Base-by-base conservation (phyloP, 2,329 filamentous ascomycete species). In the Aspergillus bombycis region DNA sequence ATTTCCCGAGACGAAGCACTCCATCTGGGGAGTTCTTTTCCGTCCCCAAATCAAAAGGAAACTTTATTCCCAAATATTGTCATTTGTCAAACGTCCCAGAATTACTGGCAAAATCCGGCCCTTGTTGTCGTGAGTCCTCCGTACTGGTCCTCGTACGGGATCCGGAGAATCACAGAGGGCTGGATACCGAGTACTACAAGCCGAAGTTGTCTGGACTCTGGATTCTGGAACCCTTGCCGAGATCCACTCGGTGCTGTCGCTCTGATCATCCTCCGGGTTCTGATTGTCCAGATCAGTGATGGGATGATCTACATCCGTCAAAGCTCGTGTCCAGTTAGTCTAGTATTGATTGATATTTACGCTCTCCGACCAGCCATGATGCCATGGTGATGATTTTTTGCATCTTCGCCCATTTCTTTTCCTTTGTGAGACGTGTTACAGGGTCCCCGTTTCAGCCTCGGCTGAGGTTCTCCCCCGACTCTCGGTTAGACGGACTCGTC, bases 301-400 rank as follows among this genome's bases (percentile, higher is more conserved):
- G 30, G 30, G 28, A 32, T 32, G 60, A 62, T 62, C 60, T 45
- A 38, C 60, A 50, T 36, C 41, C 34, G 55, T 62, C 55, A 45
- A 54, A 48, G 46, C 60, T 52, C 53, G 26, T 36, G 23, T 36
- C 19, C 8, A 26, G 14, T 6, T 53, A 32, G 45, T 28, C 19
- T 28, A n/a, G n/a, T n/a, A 28, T 28, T 34, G 1, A 34, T 34
- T 34, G 14, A 36, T 3, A 10, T 4, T 8, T 6, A 48, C 23
- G 14, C 46, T 50, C 12, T 50, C 6, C 46, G 6, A 32, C 11
- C 48, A 34, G 28, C 28, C 28, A 52, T 52, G 10, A 52, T 52
- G 16, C 26, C 5, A 52, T 34, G 19, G 8, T 23, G 19, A 12
- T 10, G 16, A 5, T n/a, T 48, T 26, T 26, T 16, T n/a, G 9